Evolutionary conservation across 257 asterid species (phyloP), one percentile per base, ranked within the genome.

Genomic region (Prunella vulgaris): DNA sequence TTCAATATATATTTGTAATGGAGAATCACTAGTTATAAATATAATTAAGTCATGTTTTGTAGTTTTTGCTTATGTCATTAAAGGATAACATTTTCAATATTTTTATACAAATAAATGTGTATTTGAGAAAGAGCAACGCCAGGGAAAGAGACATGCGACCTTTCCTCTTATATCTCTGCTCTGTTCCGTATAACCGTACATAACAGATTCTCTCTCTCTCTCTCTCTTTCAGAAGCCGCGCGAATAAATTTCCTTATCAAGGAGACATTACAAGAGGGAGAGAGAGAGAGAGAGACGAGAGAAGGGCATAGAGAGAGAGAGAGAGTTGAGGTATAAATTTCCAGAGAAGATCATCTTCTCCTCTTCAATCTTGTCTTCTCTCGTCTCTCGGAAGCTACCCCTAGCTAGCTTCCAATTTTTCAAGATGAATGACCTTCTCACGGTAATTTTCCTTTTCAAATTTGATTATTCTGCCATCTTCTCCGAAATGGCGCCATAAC

Each of bases 351-450:
- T 18, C 46, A 64, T 33, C 71, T 22, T 62, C 72, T 66, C 69
- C 53, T 32, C 48, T 40, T 67, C 64, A 44, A 53, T 64, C 69
- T 17, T 18, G 60, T 25, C 68, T 32, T 71, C 75, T 42, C 54
- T 63, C 70, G 42, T 65, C 74, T 73, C 77, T 51, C 40, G 74
- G 75, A 71, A 76, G 74, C 74, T 70, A 22, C 35, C 53, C 56
- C 64, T 57, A 68, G 66, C 77, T 57, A 70, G 69, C 77, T 58
- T 70, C 72, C 68, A 14, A 42, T 27, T 51, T 30, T 52, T 49
- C 82, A 78, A 66, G 67, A 88, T 86, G 96, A 86, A 88, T 28
- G 90, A 88, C 76, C 96, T 88, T 63, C 79, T 84, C 74, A 30
- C 85, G 80, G 95, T 86, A 80, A 35, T 35, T 33, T 63, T 60